phyloP scores from a whole-genome alignment of 768 basidiomycete species.

The Lactifluus volemus region DNA sequence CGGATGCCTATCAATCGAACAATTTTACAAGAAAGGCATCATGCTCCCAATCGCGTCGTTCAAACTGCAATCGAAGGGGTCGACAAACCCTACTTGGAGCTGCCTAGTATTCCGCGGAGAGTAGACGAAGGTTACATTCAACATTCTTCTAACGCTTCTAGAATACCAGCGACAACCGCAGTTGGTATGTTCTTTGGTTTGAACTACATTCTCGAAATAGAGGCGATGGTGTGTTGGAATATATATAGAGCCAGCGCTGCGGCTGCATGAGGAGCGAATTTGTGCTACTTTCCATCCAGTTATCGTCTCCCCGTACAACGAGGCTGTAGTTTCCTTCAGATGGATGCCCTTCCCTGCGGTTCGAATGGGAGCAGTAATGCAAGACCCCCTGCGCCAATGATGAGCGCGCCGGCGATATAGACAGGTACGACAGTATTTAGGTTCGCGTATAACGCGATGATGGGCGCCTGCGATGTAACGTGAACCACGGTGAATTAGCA shows the following conservation, averaged over 20 bases:
- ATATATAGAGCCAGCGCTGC: background rate
- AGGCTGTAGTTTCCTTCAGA: conserved; percentile 29
- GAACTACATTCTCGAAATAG: background rate
- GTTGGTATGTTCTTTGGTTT: too few species aligned
- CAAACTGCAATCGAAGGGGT: background rate
- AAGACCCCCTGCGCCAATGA: conserved; percentile 50
- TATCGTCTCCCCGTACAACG: background rate
- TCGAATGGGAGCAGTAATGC: conserved; percentile 64
- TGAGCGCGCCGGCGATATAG: conserved; percentile 58
- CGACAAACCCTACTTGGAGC: background rate
- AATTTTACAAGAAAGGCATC: too few species aligned
- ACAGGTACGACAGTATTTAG: conserved; percentile 58
- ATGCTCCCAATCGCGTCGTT: too few species aligned
- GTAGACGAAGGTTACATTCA: too few species aligned
- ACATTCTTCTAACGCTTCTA: too few species aligned
- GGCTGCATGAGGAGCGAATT: background rate
- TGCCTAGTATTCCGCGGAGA: background rate
- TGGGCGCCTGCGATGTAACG: conserved; percentile 43
- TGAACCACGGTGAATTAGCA: background rate
- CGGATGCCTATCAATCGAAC: too few species aligned
- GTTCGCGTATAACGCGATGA: conserved; percentile 65
- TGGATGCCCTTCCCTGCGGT: conserved; percentile 62
- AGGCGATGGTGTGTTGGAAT: background rate
- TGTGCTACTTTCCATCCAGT: background rate
- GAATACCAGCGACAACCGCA: too few species aligned